Evolutionary conservation across 306 rosid genomes (phyloP), one percentile per base, ranked within the genome.

Genomic region (Begonia fuchsioides): DNA sequence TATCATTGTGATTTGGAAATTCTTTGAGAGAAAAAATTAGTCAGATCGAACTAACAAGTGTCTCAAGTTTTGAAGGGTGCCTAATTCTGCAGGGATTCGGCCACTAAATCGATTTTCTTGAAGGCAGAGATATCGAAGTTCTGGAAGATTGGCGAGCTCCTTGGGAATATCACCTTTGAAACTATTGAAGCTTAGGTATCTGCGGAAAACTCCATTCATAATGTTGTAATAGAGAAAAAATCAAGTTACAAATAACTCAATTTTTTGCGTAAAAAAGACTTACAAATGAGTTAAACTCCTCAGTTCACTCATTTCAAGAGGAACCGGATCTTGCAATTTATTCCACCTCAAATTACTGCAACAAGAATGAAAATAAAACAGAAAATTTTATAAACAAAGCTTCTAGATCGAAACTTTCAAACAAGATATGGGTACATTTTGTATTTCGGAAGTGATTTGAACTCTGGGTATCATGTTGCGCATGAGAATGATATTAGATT

Each of bases 321-420:
- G 98, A 59, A 92, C 77, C 61, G 73, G 79, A 72, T 92, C 98
- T 43, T 92, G 98, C 15, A 92, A 79, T 66, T 92, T 92, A 71
- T 92, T 92, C 98, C 98, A 92, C 67, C 98, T 82, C 86, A 92
- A 82, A 67, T 92, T 92, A 52, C 98, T 92, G 68, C 17, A 54
- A 39, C 55, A 53, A 38, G 52, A 64, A 15, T 8, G 64, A 47
- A 19, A 58, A 10, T 32, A 17, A 63, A 12, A 39, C 5, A 38
- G 54, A 38, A 60, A 17, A 15, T 43, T 18, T 11, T 3, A 12
- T 38, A 32, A 11, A 5, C 1, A 15, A 15, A 62, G 14, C 12
- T 3, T n/a, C 16, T 19, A 13, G 18, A 48, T 9, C 8, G 11
- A 2, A 8, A 9, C 35, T 26, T 6, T 8, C 35, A 26, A 26